Conservation (phyloP, 1,284 basidiomycete genomes). For the Trichosporon sp. region DNA sequence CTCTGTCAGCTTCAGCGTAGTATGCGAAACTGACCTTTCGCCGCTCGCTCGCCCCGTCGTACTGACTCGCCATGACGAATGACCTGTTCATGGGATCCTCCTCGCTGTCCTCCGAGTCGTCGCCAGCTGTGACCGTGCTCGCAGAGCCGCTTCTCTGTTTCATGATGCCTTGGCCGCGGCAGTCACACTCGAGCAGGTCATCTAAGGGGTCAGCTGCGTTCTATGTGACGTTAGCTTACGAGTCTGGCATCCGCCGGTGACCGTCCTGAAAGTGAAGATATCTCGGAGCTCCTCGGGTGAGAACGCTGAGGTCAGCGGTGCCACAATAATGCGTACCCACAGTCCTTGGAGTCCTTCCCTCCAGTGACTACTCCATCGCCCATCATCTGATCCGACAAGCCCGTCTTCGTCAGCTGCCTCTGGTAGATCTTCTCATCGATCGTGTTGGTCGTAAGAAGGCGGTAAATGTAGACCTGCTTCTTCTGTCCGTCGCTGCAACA, state of each 20-base stretch:
- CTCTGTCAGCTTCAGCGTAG: background rate
- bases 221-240: constrained; percentile 47
- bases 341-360: constrained; percentile 55
- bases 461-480: constrained; percentile 85
- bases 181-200: constrained; percentile 68
- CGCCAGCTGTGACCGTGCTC: constrained; percentile 8
- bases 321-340: constrained; percentile 62
- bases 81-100: constrained; percentile 47
- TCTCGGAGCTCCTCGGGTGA: constrained; percentile 84
- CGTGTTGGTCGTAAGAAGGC: constrained; percentile 62
- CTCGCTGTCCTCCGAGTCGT: constrained; percentile 20
- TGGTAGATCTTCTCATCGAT: constrained; percentile 55
- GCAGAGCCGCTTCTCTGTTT: constrained; percentile 7
- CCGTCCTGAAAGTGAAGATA: constrained; percentile 78
- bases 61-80: constrained; percentile 68
- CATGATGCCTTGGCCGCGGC: constrained; percentile 39
- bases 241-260: constrained; percentile 75
- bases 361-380: constrained; percentile 27
- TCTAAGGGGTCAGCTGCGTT: constrained; percentile 22
- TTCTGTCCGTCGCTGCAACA: constrained; percentile 81
- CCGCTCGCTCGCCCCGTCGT: constrained; percentile 36
- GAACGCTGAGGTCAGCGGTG: constrained; percentile 56
- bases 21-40: constrained; percentile 43
- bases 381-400: constrained; percentile 58
- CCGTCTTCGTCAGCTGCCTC: constrained; percentile 92